phyloP scores from a whole-genome alignment of 495 filamentous ascomycete genomes.

The Trichoderma asperelloides region DNA sequence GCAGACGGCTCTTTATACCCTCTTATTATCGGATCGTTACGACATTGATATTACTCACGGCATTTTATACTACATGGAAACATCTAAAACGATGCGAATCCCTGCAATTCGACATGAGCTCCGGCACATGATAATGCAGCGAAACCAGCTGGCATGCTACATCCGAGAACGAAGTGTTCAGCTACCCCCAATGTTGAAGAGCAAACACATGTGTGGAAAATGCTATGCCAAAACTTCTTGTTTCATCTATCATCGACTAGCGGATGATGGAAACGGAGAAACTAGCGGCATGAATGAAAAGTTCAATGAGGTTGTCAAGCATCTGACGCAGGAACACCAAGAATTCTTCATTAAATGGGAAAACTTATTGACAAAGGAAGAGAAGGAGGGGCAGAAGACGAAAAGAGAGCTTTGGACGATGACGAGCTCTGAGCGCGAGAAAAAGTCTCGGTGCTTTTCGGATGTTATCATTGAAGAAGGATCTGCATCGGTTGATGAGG shows the following conservation, averaged over 20 bases:
- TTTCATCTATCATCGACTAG: slow-evolving; percentile 90
- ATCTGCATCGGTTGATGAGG: slow-evolving; percentile 55
- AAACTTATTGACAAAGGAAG: slow-evolving; percentile 83
- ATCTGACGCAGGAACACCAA: slow-evolving; percentile 62
- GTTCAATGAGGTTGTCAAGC: slow-evolving; percentile 65
- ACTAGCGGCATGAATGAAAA: slow-evolving; percentile 65
- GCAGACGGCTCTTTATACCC: slow-evolving; percentile 89
- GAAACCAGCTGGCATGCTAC: slow-evolving; percentile 81
- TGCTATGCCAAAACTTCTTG: slow-evolving; percentile 87
- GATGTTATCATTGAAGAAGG: slow-evolving; percentile 69
- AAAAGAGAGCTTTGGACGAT: slow-evolving; percentile 92
- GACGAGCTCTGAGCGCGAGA: slow-evolving; percentile 79
- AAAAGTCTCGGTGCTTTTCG: slow-evolving; percentile 60
- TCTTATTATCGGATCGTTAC: slow-evolving; percentile 89
- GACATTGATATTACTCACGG: slow-evolving; percentile 84
- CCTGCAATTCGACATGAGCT: slow-evolving; percentile 77
- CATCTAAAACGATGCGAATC: slow-evolving; percentile 73
- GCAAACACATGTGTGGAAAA: slow-evolving; percentile 61
- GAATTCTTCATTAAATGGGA: slow-evolving; percentile 95
- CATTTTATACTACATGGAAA: slow-evolving; percentile 90
- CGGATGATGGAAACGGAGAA: slow-evolving; percentile 73
- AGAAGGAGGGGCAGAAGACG: slow-evolving; percentile 74
- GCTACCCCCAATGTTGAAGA: slow-evolving; percentile 79
- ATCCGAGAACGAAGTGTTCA: slow-evolving; percentile 65
- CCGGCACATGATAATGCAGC: slow-evolving; percentile 88